These are phyloP conservation scores for Aspergillus intermedius DNA, from an alignment of 2,329 filamentous ascomycete genomes.

Conservation along the genomic window DNA sequence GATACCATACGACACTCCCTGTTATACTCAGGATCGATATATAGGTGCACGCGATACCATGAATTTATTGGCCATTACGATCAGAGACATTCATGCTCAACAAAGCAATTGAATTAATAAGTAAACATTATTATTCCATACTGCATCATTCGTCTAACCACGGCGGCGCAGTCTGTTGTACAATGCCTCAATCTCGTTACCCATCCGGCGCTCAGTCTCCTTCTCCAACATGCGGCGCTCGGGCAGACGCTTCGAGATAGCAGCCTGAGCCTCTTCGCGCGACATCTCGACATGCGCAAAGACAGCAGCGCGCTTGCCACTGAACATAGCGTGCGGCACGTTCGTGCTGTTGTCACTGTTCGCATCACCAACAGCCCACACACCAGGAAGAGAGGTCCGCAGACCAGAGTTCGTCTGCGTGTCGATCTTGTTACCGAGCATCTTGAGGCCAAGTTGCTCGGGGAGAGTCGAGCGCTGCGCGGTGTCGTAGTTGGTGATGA, in stretches of 20 bases:
- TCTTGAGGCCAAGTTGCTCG: conserved; percentile 41
- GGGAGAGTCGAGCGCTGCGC: conserved; percentile 47
- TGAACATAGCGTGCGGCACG: conserved; percentile 55
- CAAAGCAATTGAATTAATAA: no score
- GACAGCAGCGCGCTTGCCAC: conserved; percentile 53
- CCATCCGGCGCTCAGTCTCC: conserved; percentile 24
- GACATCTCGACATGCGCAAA: conserved; percentile 40
- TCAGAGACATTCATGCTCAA: no score
- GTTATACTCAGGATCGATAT: background rate
- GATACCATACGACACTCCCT: background rate
- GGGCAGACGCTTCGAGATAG: conserved; percentile 23
- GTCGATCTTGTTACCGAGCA: conserved; percentile 40
- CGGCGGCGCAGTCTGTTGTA: background rate
- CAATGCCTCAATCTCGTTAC: conserved; percentile 21
- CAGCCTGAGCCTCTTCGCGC: conserved; percentile 23
- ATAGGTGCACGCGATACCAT: background rate
- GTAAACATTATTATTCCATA: no score
- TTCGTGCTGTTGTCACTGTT: conserved; percentile 57
- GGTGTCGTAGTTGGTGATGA: conserved; percentile 46
- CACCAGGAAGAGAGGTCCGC: conserved; percentile 46
- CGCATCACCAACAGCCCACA: conserved; percentile 55
- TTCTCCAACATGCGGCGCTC: conserved; percentile 19
- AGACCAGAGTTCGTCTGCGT: background rate
- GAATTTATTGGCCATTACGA: no score
- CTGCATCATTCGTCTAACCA: background rate